phyloP scores from a whole-genome alignment of 495 filamentous ascomycete genomes.

The Neurospora pannonica region DNA sequence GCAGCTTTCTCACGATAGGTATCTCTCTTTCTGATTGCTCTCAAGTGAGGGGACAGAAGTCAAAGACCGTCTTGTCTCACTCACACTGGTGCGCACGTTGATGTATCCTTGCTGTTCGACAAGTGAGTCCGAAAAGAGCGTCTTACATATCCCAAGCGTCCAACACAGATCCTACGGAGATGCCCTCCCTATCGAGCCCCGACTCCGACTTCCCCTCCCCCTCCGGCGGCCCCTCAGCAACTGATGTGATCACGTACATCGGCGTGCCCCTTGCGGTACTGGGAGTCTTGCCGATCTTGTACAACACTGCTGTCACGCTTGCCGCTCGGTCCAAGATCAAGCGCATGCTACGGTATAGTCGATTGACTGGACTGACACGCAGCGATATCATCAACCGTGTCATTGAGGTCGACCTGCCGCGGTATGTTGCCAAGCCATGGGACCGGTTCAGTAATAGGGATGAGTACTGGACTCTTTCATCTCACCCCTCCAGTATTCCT shows the following conservation, averaged over 20 bases:
- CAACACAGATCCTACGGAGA: neutral
- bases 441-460: conserved; percentile 40
- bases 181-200: neutral
- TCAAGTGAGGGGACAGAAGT: neutral
- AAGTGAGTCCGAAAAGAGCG: neutral
- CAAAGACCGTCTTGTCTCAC: neutral
- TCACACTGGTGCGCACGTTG: neutral
- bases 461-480: conserved; percentile 47
- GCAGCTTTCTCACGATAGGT: neutral
- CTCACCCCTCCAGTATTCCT: conserved; percentile 36
- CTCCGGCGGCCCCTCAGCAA: conserved; percentile 16
- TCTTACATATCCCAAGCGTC: neutral
- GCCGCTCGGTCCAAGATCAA: conserved; percentile 47
- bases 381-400: conserved; percentile 54
- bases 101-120: neutral
- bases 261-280: conserved; percentile 56
- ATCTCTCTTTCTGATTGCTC: neutral
- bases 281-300: conserved; percentile 59
- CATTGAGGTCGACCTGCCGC: conserved; percentile 56
- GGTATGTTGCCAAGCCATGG: conserved; percentile 51
- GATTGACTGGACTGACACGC: conserved; percentile 47
- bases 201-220: conserved; percentile 1
- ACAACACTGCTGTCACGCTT: conserved; percentile 46
- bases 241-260: conserved; percentile 43
- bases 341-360: conserved; percentile 42